Conservation (phyloP, 1,284 basidiomycete genomes). For the Apiotrichum sp. region DNA sequence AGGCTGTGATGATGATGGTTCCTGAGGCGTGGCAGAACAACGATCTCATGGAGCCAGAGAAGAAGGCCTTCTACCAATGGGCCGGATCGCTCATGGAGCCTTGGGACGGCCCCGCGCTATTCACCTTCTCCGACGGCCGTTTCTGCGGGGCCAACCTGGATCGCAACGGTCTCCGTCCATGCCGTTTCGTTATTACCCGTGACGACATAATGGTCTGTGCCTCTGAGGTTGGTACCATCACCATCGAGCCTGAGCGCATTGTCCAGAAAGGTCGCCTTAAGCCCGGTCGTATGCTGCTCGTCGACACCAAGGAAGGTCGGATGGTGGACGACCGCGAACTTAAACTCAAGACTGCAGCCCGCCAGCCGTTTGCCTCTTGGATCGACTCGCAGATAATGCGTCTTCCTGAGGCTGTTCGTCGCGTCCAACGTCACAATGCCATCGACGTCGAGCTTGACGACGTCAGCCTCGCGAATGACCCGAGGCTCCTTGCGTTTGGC, state of each 20-base stretch:
- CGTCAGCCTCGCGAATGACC: constrained; percentile 71
- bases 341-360: constrained; percentile 76
- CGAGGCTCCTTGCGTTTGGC: constrained; percentile 85
- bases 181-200: constrained; percentile 84
- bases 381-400: constrained; percentile 76
- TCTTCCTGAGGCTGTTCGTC: constrained; percentile 80
- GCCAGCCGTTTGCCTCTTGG: constrained; percentile 91
- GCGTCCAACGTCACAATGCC: constrained; percentile 59
- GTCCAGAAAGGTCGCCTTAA: constrained; percentile 90
- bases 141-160: constrained; percentile 95
- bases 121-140: constrained; percentile 91
- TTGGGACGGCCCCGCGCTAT: constrained; percentile 93
- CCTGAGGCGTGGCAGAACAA: constrained; percentile 97
- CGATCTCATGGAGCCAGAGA: constrained; percentile 87
- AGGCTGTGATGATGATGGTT: constrained; percentile 95
- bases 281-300: constrained; percentile 91
- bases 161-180: constrained; percentile 87
- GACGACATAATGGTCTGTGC: constrained; percentile 96
- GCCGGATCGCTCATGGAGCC: constrained; percentile 90
- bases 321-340: constrained; percentile 94
- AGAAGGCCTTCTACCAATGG: constrained; percentile 94
- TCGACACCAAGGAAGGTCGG: constrained; percentile 86
- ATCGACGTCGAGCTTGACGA: constrained; percentile 58
- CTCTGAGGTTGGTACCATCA: constrained; percentile 85
- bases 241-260: constrained; percentile 81